Base-by-base conservation (phyloP, 306 rosid genomes). In the Ormosia emarginata region DNA sequence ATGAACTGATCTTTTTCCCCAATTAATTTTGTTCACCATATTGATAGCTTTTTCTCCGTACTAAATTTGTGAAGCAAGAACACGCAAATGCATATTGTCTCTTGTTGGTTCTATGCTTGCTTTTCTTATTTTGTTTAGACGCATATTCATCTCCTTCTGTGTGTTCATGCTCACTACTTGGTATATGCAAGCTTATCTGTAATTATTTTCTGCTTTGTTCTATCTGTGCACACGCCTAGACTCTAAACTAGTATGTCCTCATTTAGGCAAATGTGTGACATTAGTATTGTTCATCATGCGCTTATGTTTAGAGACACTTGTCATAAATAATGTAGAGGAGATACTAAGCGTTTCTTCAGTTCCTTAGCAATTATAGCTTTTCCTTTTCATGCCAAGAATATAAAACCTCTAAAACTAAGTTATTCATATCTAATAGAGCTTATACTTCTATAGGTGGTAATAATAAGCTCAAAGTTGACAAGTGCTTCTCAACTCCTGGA, bases 401-500 rank as follows among this genome's bases (percentile, higher is more conserved):
- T 86, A 18, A 17, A 30, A 18, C 65, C 13, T 66, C 9, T 70
- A 34, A 8, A 8, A 75, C 4, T 68, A 40, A 37, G 40, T 34
- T 84, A 50, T 69, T 67, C 43, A 18, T 53, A 47, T 65, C 74
- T 71, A 79, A 71, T 71, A 77, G 74, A 63, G n/a, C 81, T 81
- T 87, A 11, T 79, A 69, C 62, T 77, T 43, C 7, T 81, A 62
- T 81, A 95, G 99, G 83, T 78, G 94, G 93, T 82, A 88, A 79
- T 56, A 84, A 87, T 83, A 95, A 95, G 87, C 91, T 95, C 81
- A 93, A 91, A 81, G 95, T 93, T 32, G 99, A 95, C 82, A 95
- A 95, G 90, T 95, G 99, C 87, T 95, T 95, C 86, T 90, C 99
- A 55, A 93, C 99, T 76, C 97, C 93, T 75, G 94, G 96, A 86